Evolutionary conservation across 768 basidiomycete genomes (phyloP).

Genomic region (Lactarius hengduanensis): DNA sequence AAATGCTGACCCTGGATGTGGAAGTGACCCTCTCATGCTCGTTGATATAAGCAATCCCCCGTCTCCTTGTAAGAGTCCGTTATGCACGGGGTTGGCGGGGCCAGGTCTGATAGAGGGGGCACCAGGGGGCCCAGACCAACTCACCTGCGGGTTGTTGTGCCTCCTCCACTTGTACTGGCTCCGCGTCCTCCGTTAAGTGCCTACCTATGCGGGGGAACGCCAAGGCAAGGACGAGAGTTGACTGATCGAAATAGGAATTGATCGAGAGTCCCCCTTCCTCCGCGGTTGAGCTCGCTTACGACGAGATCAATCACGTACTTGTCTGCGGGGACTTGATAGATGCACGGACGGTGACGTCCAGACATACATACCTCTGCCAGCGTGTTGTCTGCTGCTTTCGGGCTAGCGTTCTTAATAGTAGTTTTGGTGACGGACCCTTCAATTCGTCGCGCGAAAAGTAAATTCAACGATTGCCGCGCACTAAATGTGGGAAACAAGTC

Average conservation of each 20-base stretch:
- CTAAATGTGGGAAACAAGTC: too few species aligned
- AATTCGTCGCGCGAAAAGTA: too few species aligned
- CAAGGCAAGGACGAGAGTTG: neutral
- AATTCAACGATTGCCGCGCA: too few species aligned
- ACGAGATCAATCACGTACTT: neutral
- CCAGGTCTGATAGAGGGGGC: neutral
- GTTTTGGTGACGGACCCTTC: too few species aligned
- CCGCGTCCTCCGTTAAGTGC: neutral
- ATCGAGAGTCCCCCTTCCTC: neutral
- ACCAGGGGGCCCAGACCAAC: neutral
- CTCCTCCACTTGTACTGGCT: neutral
- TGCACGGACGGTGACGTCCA: neutral
- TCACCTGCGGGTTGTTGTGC: neutral
- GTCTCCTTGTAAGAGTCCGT: neutral
- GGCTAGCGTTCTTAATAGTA: too few species aligned
- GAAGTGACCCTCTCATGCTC: neutral
- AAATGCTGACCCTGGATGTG: neutral
- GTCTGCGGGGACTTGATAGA: neutral
- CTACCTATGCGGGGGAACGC: neutral
- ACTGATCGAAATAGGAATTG: neutral
- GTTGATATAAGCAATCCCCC: slow-evolving; percentile 1
- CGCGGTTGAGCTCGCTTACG: neutral
- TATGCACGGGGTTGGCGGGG: neutral
- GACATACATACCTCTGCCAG: too few species aligned
- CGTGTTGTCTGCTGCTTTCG: too few species aligned